Conservation (phyloP, 2,329 filamentous ascomycete genomes). For the Raffaelea albimanens region DNA sequence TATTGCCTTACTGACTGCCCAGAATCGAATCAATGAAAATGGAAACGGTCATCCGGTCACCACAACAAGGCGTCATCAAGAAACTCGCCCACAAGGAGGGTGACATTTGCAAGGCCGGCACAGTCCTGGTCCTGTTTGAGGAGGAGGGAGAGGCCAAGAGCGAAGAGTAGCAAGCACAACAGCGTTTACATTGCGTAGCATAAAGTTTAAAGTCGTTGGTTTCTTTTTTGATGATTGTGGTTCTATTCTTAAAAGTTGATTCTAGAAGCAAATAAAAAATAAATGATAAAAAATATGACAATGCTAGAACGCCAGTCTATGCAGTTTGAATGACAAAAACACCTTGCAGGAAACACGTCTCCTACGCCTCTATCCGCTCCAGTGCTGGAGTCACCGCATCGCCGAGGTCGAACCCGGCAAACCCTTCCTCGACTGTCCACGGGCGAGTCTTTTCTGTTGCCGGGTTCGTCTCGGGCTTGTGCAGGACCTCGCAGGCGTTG, state of each 20-base stretch:
- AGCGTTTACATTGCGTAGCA: no score
- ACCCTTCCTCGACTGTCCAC: slow-evolving; percentile 14
- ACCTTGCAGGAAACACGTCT: no score
- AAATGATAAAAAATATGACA: no score
- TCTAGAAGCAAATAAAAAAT: no score
- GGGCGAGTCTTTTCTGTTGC: not conserved
- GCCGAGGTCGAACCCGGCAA: slow-evolving; percentile 9
- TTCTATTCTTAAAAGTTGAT: no score
- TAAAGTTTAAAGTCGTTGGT: no score
- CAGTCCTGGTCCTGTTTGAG: slow-evolving; percentile 64
- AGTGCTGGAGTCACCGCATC: no score
- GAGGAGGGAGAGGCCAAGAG: slow-evolving; percentile 13
- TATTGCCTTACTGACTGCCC: slow-evolving; percentile 16
- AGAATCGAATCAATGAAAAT: slow-evolving; percentile 86
- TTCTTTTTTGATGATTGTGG: no score
- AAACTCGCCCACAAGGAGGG: slow-evolving; percentile 67
- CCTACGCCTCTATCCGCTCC: no score
- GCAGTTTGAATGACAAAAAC: no score
- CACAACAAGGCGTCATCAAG: slow-evolving; percentile 61
- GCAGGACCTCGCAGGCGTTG: slow-evolving; percentile 69
- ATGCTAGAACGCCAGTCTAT: no score
- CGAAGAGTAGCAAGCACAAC: no score
- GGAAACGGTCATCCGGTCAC: slow-evolving; percentile 75
- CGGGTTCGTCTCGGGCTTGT: slow-evolving; percentile 22
- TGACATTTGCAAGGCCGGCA: slow-evolving; percentile 71